Base-by-base conservation (phyloP, 352 stramenopile genomes). In the Pythium sukuiense region DNA sequence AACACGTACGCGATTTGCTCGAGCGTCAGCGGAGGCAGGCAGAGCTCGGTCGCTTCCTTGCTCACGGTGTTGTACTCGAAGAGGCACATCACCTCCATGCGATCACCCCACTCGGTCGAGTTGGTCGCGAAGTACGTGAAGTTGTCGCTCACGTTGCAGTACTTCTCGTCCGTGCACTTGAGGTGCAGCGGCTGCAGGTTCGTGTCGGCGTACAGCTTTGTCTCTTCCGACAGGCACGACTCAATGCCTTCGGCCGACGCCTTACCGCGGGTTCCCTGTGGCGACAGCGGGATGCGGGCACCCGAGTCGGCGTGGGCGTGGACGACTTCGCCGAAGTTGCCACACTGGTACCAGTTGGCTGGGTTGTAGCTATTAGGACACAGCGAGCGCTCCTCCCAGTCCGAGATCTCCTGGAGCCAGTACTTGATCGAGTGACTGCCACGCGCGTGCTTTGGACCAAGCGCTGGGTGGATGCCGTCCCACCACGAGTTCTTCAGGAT, bases 401-500 rank as follows among this genome's bases (percentile, higher is more conserved):
- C 79, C 27, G 79, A 79, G 59, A 91, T 78, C 58, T 89, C 81
- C 59, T 91, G 79, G 54, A 91, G 56, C 83, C 80, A 91, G 58
- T 87, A 91, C 71, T 85, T 79, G 45, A 83, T 67, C 72, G 77
- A 85, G 66, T 91, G 83, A 45, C 80, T 89, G 50, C 83, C 83
- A 30, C 79, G 77, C 50, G 83, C 79, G 52, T 88, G 82, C 59
- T 52, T 79, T 2, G 82, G 80, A 26, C 82, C 82, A 18, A 91
- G 79, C 26, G 68, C 62, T 0, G 80, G 82, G 63, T 87, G 76
- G 27, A 87, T 81, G 33, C 81, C 77, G 46, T 91, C 80, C 50
- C 74, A 83, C 80, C 83, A 91, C 63, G 83, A 91, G 74, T 91
- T 91, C 72, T 91, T 91, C 39, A 91, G 72, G 55, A 91, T 87